Percentiles rank a stretch among this genome's conserved stretches.
These are phyloP conservation scores for Tulasnella sp. DNA, from an alignment of 768 basidiomycete species.

Conservation along the genomic window DNA sequence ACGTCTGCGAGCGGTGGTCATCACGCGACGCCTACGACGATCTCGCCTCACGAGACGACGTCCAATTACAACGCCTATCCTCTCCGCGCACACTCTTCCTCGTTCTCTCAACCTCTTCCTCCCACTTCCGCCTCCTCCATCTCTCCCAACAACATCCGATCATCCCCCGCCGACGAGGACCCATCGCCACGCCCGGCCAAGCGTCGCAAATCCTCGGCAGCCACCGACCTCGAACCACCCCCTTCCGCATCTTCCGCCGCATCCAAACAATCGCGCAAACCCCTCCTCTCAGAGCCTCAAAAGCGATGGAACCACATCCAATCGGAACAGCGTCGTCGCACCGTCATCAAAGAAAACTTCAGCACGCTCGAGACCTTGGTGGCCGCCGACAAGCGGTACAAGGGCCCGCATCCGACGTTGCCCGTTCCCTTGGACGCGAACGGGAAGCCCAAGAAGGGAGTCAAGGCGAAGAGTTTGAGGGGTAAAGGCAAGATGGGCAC, in stretches of 20 bases:
- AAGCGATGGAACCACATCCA: conserved; percentile 89
- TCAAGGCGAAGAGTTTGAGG: conserved; percentile 45
- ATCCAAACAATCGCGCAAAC: conserved; percentile 33
- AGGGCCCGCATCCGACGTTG: background rate
- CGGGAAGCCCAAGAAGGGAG: conserved; percentile 23
- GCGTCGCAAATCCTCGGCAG: conserved; percentile 17
- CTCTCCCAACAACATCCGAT: conserved; percentile 15
- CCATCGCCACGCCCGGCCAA: background rate
- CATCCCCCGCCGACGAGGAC: background rate
- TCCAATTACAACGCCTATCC: background rate
- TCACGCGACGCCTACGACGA: background rate
- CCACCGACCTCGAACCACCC: background rate
- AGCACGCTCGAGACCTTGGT: conserved; percentile 73
- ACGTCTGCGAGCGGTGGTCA: background rate
- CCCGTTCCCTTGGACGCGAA: conserved; percentile 40
- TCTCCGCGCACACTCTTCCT: background rate
- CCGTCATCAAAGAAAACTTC: conserved; percentile 84
- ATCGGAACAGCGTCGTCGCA: conserved; percentile 88
- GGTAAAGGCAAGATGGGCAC: conserved; percentile 86
- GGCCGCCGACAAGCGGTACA: conserved; percentile 37
- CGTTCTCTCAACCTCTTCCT: background rate
- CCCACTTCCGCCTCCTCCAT: conserved; percentile 13
- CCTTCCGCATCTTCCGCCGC: background rate
- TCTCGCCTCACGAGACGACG: background rate
- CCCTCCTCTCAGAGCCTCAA: conserved; percentile 69